These are phyloP conservation scores for Cercophora sp. DNA, from an alignment of 495 filamentous ascomycete genomes.

Conservation along the genomic window DNA sequence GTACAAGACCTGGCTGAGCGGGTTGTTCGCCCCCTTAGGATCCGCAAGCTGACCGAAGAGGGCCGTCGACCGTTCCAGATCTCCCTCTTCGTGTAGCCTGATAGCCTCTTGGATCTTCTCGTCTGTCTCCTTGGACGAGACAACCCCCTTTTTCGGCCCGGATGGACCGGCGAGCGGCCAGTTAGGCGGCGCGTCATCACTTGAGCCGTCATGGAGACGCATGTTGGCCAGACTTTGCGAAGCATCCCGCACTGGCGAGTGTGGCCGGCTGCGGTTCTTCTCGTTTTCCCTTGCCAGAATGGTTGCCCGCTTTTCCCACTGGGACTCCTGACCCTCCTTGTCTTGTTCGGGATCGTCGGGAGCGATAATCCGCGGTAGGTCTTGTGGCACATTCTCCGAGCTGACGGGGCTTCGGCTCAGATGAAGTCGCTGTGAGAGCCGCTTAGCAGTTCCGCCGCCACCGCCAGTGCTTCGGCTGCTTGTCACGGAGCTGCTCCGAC, in stretches of 20 bases:
- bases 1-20: constrained; percentile 92
- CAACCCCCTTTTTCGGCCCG: constrained; percentile 25
- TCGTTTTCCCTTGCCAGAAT: constrained; percentile 70
- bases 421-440: constrained; percentile 69
- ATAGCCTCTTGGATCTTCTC: constrained; percentile 95
- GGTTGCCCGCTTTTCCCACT: constrained; percentile 88
- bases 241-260: constrained; percentile 24
- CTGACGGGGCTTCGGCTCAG: constrained; percentile 55
- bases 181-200: constrained; percentile 8
- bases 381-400: constrained; percentile 70
- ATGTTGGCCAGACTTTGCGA: constrained; percentile 21
- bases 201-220: constrained; percentile 20
- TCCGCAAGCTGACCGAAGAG: constrained; percentile 89
- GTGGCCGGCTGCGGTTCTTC: constrained; percentile 39
- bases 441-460: constrained; percentile 24
- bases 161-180: constrained; percentile 12
- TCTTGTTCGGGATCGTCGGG: constrained; percentile 42
- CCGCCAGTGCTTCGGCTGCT: constrained; percentile 35
- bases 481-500: constrained; percentile 45
- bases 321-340: constrained; percentile 37
- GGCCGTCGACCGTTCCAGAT: constrained; percentile 68
- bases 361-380: constrained; percentile 69
- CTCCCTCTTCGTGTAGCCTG: constrained; percentile 79
- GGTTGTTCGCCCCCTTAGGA: constrained; percentile 80
- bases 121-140: constrained; percentile 53